A percentile compares a stretch with the other conserved stretches of the same genome.
These are phyloP conservation scores for Aspergillus viridinutans DNA, from an alignment of 2,329 filamentous ascomycete genomes.

Conservation along the genomic window DNA sequence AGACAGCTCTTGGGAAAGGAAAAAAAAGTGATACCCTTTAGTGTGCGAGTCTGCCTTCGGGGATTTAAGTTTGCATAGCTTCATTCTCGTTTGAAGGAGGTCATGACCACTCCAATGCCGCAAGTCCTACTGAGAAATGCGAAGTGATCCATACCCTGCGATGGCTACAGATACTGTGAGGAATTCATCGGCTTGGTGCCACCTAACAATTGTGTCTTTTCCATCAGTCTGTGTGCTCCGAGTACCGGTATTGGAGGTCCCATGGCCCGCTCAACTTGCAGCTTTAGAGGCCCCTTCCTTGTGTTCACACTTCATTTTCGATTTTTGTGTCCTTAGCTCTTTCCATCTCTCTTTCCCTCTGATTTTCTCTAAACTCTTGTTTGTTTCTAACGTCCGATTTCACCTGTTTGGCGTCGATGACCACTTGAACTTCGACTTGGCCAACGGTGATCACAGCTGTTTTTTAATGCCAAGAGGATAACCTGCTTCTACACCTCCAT, in stretches of 20 bases:
- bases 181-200: slow-evolving; percentile 22
- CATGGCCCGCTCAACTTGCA: slow-evolving; percentile 25
- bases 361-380: slow-evolving; percentile 7
- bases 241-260: slow-evolving; percentile 25
- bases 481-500: neutral
- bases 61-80: slow-evolving; percentile 36
- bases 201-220: slow-evolving; percentile 6
- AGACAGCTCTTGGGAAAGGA: slow-evolving; percentile 37
- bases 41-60: slow-evolving; percentile 37
- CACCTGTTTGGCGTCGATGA: slow-evolving; percentile 7
- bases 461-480: slow-evolving; percentile 19
- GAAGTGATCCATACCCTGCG: slow-evolving; percentile 23
- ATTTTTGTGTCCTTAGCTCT: slow-evolving; percentile 8
- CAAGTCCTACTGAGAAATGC: slow-evolving; percentile 19
- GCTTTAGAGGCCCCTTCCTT: slow-evolving; percentile 30
- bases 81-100: slow-evolving; percentile 28
- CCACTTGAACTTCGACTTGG: slow-evolving; percentile 1
- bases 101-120: slow-evolving; percentile 24
- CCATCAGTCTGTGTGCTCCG: slow-evolving; percentile 21
- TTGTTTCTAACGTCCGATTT: slow-evolving; percentile 2
- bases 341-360: slow-evolving; percentile 1
- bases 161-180: slow-evolving; percentile 28
- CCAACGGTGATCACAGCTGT: slow-evolving; percentile 17
- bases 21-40: slow-evolving; percentile 43
- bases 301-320: slow-evolving; percentile 13